These are phyloP conservation scores for Physaria fendleri DNA, from an alignment of 345 rosid genomes.

Conservation along the genomic window DNA sequence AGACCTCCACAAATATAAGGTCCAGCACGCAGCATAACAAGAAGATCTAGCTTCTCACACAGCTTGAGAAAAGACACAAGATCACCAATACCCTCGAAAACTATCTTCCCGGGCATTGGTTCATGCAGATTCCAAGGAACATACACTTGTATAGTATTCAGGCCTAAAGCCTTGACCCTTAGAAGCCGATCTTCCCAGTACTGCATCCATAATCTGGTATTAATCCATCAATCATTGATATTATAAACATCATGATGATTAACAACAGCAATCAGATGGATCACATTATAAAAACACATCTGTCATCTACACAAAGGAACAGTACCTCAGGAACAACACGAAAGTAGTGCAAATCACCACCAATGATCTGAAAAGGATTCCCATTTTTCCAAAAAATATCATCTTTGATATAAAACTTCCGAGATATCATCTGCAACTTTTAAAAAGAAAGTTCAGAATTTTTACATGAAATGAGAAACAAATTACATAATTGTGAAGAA, in stretches of 20 bases:
- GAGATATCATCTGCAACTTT: slow-evolving; percentile 17
- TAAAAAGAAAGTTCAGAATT: background rate
- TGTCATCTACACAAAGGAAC: background rate
- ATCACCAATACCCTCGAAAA: slow-evolving; percentile 77
- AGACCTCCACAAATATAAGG: slow-evolving; percentile 93
- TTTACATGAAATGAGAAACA: background rate
- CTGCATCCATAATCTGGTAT: slow-evolving; percentile 35
- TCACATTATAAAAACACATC: background rate
- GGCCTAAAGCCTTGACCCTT: slow-evolving; percentile 80
- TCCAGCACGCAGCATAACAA: slow-evolving; percentile 92
- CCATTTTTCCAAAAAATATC: slow-evolving; percentile 88
- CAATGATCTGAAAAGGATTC: slow-evolving; percentile 61
- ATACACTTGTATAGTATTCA: slow-evolving; percentile 82
- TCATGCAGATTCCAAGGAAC: slow-evolving; percentile 97
- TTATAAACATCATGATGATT: background rate
- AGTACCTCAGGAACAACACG: slow-evolving; percentile 78
- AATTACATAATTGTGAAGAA: background rate
- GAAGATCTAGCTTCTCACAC: slow-evolving; percentile 68
- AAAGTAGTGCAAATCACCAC: slow-evolving; percentile 94
- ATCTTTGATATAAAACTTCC: slow-evolving; percentile 53
- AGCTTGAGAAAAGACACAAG: slow-evolving; percentile 62
- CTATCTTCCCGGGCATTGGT: slow-evolving; percentile 65
- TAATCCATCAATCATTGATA: background rate
- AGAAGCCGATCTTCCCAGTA: slow-evolving; percentile 88
- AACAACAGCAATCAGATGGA: background rate